Conservation (phyloP, 202 grass and related monocot genomes). For the Zizania palustris region DNA sequence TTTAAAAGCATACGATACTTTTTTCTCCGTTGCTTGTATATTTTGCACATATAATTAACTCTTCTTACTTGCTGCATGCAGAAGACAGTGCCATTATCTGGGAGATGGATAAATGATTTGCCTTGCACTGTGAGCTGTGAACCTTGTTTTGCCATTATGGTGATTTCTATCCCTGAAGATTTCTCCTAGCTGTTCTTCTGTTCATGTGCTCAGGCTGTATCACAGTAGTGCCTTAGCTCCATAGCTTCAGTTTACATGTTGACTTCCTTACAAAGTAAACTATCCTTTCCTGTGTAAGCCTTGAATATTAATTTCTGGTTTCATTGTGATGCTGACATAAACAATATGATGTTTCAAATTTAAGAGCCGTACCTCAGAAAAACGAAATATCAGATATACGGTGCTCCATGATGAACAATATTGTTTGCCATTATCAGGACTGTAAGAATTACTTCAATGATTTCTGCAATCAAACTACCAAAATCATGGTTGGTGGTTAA, state of each 20-base stretch:
- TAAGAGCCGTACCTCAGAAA: neutral
- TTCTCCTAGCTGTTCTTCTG: neutral
- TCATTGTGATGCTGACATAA: neutral
- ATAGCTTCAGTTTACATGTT: conserved; percentile 3
- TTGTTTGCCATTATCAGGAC: neutral
- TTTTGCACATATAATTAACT: conserved; percentile 35
- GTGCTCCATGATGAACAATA: neutral
- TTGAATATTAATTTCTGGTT: conserved; percentile 12
- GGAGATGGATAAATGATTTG: conserved; percentile 61
- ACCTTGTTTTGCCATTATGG: neutral
- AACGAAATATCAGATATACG: neutral
- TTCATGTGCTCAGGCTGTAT: conserved; percentile 11
- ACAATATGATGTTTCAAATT: conserved; percentile 9
- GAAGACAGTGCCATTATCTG: conserved; percentile 65
- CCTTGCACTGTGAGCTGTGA: neutral
- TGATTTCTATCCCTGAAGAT: neutral
- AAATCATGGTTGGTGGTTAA: neutral
- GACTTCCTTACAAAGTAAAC: neutral
- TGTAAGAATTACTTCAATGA: conserved; percentile 25
- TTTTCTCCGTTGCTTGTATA: neutral
- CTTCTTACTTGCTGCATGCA: conserved; percentile 39
- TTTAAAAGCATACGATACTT: neutral
- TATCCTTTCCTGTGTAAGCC: neutral
- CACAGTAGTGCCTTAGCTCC: neutral
- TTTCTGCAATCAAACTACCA: neutral